These are phyloP conservation scores for Leishmania martiniquensis DNA, from an alignment of 208 protist genomes.

Conservation along the genomic window DNA sequence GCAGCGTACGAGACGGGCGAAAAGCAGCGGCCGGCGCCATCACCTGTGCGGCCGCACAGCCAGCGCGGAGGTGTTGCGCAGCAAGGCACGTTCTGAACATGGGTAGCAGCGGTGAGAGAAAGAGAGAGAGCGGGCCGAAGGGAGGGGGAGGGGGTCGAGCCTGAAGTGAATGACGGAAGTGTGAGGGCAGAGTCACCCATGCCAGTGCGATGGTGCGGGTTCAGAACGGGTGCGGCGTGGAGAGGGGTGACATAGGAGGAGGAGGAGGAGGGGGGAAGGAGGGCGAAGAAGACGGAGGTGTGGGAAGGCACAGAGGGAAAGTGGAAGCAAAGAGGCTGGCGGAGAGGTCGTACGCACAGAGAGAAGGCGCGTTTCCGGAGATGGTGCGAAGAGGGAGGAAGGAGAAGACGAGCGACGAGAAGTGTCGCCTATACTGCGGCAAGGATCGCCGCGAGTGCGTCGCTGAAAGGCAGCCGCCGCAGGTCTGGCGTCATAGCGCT, in stretches of 20 bases:
- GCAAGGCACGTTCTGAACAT: not conserved
- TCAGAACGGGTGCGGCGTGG: not conserved
- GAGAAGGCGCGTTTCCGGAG: too few relatives aligned
- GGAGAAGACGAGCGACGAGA: not conserved
- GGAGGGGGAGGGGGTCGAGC: not conserved
- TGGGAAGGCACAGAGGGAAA: too few relatives aligned
- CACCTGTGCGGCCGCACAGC: not conserved
- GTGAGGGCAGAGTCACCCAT: not conserved
- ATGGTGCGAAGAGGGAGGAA: not conserved
- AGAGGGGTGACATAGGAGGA: too few relatives aligned
- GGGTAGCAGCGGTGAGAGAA: not conserved
- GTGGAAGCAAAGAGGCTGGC: too few relatives aligned
- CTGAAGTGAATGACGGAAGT: too few relatives aligned
- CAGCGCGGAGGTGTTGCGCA: conserved; percentile 5
- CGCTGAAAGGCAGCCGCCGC: not conserved
- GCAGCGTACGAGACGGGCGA: not conserved
- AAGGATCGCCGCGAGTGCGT: not conserved
- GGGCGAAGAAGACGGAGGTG: not conserved
- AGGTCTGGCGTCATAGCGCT: not conserved
- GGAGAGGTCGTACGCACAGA: too few relatives aligned
- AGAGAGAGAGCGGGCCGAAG: not conserved
- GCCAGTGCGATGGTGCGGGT: not conserved
- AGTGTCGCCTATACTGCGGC: not conserved
- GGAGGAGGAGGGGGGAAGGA: not conserved
- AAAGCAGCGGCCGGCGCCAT: not conserved